Evolutionary conservation across 2,329 filamentous ascomycete genomes (phyloP), one percentile per base, ranked within the genome.

Genomic region (Tolypocladium inflatum): DNA sequence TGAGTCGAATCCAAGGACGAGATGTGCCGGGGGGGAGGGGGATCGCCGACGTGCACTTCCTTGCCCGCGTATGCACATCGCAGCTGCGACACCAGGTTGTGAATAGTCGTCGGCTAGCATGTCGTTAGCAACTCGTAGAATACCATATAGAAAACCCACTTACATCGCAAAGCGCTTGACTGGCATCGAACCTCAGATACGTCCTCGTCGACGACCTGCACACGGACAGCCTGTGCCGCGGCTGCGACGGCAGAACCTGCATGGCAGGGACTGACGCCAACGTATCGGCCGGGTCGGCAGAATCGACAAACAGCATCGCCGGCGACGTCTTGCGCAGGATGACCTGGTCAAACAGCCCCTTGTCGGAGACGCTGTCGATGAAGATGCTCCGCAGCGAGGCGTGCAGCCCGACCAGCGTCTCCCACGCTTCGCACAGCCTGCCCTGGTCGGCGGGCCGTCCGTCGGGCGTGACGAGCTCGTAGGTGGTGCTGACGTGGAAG

Each of bases 231-330:
- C 80, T 68, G 63, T 82, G 80, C 33, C 76, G 74, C 10, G 80
- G 78, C 54, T 76, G 73, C 1, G 64, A 72, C 62, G 61, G 66
- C 58, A 57, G 70, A 53, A 59, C 65, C 41, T 69, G 70, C 52
- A 81, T 64, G 7, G 74, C 68, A 0, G 79, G 77, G 0, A 81
- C 65, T 62, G 56, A 70, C 60, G 60, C 74, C 61, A 58, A 74
- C 66, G 63, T 78, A 65, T 63, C 76, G 66, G 57, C 72, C 59
- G 54, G 73, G 63, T 65, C 56, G 0, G 68, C 69, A 2, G 75
- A 74, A 55, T 82, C 80, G 51, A 83, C 74, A 56, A 82, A 82
- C 5, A 82, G 68, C 75, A 82, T 81, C 41, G 71, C 74, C 0
- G 80, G 78, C 0, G 78, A 80, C 19, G 73, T 71, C 53, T 72